Conservation (phyloP, 768 basidiomycete species). For the Pisolithus sp. region DNA sequence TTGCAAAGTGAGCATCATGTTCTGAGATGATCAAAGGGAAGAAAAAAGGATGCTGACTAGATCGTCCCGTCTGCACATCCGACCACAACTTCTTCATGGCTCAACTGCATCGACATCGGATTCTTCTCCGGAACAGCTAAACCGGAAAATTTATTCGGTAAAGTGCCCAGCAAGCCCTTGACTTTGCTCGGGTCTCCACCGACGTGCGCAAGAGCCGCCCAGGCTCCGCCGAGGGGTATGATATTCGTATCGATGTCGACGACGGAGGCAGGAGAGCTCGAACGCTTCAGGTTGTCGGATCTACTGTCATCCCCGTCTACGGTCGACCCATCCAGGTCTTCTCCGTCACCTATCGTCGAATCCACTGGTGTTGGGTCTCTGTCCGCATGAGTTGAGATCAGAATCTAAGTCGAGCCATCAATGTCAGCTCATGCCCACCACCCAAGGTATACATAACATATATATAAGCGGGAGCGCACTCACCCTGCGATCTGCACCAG, state of each 20-base stretch:
- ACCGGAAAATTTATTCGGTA: slow-evolving; percentile 68
- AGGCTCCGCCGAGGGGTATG: slow-evolving; percentile 65
- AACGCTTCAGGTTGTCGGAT: slow-evolving; percentile 4
- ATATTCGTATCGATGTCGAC: slow-evolving; percentile 65
- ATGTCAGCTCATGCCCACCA: not conserved
- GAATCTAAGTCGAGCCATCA: slow-evolving; percentile 43
- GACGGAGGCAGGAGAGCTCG: slow-evolving; percentile 22
- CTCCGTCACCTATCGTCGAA: slow-evolving; percentile 19
- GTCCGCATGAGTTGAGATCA: slow-evolving; percentile 77
- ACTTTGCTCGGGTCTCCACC: slow-evolving; percentile 31
- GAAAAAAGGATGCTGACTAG: slow-evolving; percentile 52
- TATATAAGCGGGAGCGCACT: slow-evolving; percentile 15
- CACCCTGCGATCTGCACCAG: slow-evolving; percentile 78
- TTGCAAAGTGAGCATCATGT: slow-evolving; percentile 7
- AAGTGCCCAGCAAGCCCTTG: slow-evolving; percentile 53
- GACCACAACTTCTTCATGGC: slow-evolving; percentile 86
- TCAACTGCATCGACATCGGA: slow-evolving; percentile 90
- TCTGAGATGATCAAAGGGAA: not conserved
- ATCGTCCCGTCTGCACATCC: slow-evolving; percentile 90
- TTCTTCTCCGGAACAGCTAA: slow-evolving; percentile 88
- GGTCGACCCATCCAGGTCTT: slow-evolving; percentile 14
- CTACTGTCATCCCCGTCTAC: not conserved
- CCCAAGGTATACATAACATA: slow-evolving; percentile 2
- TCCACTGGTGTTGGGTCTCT: slow-evolving; percentile 29
- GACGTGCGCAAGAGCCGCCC: slow-evolving; percentile 58